Evolutionary conservation across 768 basidiomycete species (phyloP), one percentile per base, ranked within the genome.

Genomic region (Pholiota conissans): DNA sequence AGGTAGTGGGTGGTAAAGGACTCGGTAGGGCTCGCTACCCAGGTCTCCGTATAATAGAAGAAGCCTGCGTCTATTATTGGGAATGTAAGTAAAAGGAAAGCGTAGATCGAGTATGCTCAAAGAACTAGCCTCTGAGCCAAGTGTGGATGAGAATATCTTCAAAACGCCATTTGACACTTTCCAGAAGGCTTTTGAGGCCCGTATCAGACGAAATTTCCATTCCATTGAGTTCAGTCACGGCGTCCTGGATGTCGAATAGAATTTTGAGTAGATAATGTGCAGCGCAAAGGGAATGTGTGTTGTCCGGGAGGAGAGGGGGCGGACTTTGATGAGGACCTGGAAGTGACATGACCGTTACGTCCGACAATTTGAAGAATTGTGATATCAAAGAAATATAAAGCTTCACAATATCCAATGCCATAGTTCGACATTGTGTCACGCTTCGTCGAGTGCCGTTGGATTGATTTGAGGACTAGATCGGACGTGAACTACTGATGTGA

Each of bases 1-100:
- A 95, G 81, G 63, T 91, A 93, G 52, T 83, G 77, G 0, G 93
- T 94, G 1, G 85, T 83, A 49, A 84, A 84, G 2, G 84, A 78
- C 54, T 87, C 84, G 2, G 76, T 73, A 2, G 84, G 75, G 58
- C 84, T 87, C 0, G 84, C 76, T 2, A 79, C 73, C 94, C 95
- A 98, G n/a, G 83, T 84, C 66, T 99, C 97, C 26, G 98, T 80
- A 55, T 85, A 76, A 71, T 93, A 88, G 65, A 98, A 88, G 20
- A 87, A 69, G 58, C 84, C 84, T 1, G 95, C 86, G 69, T 99
- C 96, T 97, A 63, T 40, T 46, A 39, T 39, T 37, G 49, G 37
- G 37, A 39, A 42, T 13, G 28, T 27, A 34, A 55, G 27, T 13
- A 29, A 10, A 50, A 27, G 40, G 24, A 49, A 50, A 52, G 46